These are phyloP conservation scores for Mucor circinelloides DNA, from an alignment of 371 early-diverging fungal species.

Conservation along the genomic window DNA sequence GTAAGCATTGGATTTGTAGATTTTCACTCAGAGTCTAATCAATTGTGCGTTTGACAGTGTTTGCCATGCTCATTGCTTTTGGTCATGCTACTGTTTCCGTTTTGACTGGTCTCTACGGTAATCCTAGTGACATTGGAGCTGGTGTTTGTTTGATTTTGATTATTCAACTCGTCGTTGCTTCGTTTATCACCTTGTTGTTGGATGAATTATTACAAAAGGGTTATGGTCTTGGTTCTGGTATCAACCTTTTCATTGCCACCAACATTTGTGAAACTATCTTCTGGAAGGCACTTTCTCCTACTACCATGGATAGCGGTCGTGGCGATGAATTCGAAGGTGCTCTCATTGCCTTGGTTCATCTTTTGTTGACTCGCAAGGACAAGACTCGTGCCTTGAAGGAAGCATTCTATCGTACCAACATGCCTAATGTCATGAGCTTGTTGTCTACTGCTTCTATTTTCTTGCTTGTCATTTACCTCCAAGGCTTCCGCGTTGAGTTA, in stretches of 20 bases:
- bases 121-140: constrained; percentile 94
- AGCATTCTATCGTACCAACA: constrained; percentile 96
- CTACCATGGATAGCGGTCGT: constrained; percentile 97
- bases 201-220: constrained; percentile 99
- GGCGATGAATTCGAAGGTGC: constrained; percentile 99
- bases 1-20: constrained; percentile 46
- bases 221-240: constrained; percentile 99
- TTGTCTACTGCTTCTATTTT: constrained; percentile 94
- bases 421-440: constrained; percentile 98
- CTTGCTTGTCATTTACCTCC: constrained; percentile 98
- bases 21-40: not conserved
- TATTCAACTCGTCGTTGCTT: constrained; percentile 98
- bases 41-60: constrained; percentile 51
- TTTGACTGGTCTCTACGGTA: constrained; percentile 98
- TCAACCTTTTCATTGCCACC: constrained; percentile 99
- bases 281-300: constrained; percentile 99
- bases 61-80: constrained; percentile 95
- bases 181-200: constrained; percentile 97
- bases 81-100: constrained; percentile 99
- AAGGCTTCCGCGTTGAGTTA: constrained; percentile 99
- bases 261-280: constrained; percentile 99
- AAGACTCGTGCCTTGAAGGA: constrained; percentile 99
- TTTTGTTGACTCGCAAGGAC: constrained; percentile 96
- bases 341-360: constrained; percentile 95
- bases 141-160: constrained; percentile 96